These are phyloP conservation scores for Caulochytrium protostelioides DNA, from an alignment of 371 early-diverging fungal genomes.

Conservation along the genomic window DNA sequence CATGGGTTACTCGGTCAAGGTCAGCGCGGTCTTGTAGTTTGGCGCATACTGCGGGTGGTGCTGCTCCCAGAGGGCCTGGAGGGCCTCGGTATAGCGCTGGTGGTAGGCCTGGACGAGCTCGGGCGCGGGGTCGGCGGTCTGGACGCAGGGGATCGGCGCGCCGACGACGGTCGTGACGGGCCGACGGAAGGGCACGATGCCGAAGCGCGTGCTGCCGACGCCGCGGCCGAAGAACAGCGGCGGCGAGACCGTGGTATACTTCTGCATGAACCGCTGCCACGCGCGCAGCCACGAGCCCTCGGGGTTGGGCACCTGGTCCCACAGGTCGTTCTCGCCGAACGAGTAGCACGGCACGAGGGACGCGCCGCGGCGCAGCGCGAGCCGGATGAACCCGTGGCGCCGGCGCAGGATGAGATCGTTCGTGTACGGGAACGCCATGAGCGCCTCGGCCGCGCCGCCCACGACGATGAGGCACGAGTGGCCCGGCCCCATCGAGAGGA, in stretches of 20 bases:
- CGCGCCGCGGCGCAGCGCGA: conserved; percentile 17
- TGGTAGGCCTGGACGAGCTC: too few relatives aligned
- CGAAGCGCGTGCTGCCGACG: conserved; percentile 8
- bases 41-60: too few relatives aligned
- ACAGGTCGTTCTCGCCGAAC: conserved; percentile 30
- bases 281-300: conserved; percentile 28
- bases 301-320: conserved; percentile 12
- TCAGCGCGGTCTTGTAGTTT: too few relatives aligned
- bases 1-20: too few relatives aligned
- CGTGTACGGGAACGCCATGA: conserved; percentile 14
- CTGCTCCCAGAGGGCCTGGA: too few relatives aligned
- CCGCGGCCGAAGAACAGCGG: conserved; percentile 19
- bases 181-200: conserved; percentile 5
- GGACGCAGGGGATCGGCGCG: too few relatives aligned
- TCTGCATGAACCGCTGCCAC: conserved; percentile 18
- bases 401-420: conserved; percentile 17
- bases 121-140: too few relatives aligned
- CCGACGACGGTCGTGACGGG: conserved; percentile 11
- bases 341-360: conserved; percentile 18
- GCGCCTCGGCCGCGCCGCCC: conserved; percentile 23
- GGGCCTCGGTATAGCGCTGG: too few relatives aligned
- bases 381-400: conserved; percentile 22
- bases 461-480: conserved; percentile 10
- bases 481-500: conserved; percentile 1
- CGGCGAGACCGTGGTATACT: too few relatives aligned